Base-by-base conservation (phyloP, 139 green algal genomes). In the Chlamydomonas sp. region DNA sequence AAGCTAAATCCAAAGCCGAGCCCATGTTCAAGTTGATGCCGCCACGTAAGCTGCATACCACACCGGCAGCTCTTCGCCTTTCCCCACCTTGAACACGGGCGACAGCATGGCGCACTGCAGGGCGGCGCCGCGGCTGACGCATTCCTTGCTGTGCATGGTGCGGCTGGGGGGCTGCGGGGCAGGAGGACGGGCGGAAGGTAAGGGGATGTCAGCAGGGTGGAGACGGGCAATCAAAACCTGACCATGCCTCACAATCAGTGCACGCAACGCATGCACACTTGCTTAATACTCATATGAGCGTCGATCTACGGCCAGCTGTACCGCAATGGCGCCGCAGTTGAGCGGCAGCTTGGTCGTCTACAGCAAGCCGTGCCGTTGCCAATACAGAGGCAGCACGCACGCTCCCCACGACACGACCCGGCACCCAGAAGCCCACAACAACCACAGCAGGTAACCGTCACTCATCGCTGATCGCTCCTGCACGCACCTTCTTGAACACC, bases 31-130 rank as follows among this genome's bases (percentile, higher is more conserved):
- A 49, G 31, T 49, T 49, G 31, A 49, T 49, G 31, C 31, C 31
- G 31, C 31, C 31, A 49, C 31, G 31, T 49, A 49, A 49, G 63
- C 66, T 15, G 73, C 61, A 80, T 63, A 18, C 73, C 85, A 18
- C 68, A 74, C 58, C 68, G 18, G 17, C 63, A 75, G 4, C 73
- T 80, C 6, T 58, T 60, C n/a, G 74, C 75, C 81, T 14, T 31
- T 77, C n/a, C 63, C 7, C 14, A 92, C 93, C 91, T 94, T 95
- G 95, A 99, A 99, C 64, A 97, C 94, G 86, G 98, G 98, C 71
- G 92, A 97, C 68, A 99, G 96, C 98, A 99, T 99, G 78, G 98
- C 98, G 91, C 97, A 98, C 92, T 99, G 97, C 89, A 99, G 94
- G 49, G 98, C 98, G 73, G 94, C 97, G 8, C 98, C 98, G 4